Conservation (phyloP, 2,329 filamentous ascomycete species). For the Sporothrix pallida region DNA sequence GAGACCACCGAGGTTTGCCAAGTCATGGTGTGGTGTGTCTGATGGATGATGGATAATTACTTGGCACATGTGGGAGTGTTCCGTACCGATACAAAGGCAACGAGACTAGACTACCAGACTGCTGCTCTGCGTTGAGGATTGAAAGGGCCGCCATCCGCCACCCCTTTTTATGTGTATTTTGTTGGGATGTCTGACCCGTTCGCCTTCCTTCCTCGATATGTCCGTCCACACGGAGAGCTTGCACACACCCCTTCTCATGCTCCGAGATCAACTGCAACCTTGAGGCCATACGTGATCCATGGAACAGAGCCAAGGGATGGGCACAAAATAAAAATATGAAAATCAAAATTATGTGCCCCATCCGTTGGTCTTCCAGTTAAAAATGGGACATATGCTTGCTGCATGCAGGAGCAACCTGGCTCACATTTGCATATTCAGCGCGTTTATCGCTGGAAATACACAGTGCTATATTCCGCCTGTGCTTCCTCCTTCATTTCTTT, state of each 20-base stretch:
- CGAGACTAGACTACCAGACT: neutral
- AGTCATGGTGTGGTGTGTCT: conserved; percentile 9
- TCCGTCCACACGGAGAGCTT: neutral
- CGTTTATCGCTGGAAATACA: neutral
- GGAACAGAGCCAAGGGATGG: neutral
- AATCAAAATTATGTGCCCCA: neutral
- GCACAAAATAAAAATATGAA: conserved; percentile 7
- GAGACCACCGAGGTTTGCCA: neutral
- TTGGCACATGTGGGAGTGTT: neutral
- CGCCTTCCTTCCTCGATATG: neutral
- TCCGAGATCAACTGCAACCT: conserved; percentile 29
- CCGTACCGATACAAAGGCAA: conserved; percentile 10
- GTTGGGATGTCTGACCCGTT: conserved; percentile 8
- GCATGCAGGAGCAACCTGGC: neutral
- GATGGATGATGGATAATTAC: neutral
- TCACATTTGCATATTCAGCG: neutral
- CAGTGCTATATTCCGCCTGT: no score
- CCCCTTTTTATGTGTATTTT: neutral
- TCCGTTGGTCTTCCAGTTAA: neutral
- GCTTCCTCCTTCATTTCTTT: no score
- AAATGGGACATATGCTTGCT: neutral
- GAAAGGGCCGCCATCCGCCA: neutral
- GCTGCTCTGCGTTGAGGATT: neutral
- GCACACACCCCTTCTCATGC: conserved; percentile 2
- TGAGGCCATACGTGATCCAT: neutral